Conservation (phyloP, 2,329 filamentous ascomycete species). For the Microascus cirrosus region DNA sequence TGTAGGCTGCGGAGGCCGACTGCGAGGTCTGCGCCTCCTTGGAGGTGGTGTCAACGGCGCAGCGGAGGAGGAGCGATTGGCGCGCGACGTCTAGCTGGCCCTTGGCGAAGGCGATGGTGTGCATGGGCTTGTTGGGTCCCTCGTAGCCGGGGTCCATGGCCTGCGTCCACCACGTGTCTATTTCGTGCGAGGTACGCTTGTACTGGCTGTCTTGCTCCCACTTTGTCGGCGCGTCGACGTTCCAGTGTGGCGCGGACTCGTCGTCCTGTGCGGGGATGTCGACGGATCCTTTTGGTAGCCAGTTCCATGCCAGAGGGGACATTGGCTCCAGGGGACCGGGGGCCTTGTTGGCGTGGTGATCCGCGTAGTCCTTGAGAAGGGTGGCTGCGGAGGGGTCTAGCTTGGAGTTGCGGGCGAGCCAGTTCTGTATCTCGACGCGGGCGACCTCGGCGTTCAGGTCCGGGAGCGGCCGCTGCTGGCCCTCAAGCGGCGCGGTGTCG, state of each 20-base stretch:
- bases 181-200: constrained; percentile 50
- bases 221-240: constrained; percentile 40
- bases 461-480: constrained; percentile 34
- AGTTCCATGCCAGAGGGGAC: constrained; percentile 43
- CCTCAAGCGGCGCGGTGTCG: constrained; percentile 17
- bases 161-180: constrained; percentile 54
- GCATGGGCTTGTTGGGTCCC: constrained; percentile 41
- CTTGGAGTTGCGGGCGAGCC: constrained; percentile 49
- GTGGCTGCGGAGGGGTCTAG: constrained; percentile 44
- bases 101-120: constrained; percentile 48
- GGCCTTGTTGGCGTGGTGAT: constrained; percentile 34
- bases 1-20: not conserved
- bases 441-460: constrained; percentile 42
- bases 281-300: constrained; percentile 29
- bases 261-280: constrained; percentile 25
- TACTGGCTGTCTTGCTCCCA: constrained; percentile 48
- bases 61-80: constrained; percentile 6
- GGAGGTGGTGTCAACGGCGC: constrained; percentile 2
- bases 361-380: constrained; percentile 43
- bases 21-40: constrained; percentile 26
- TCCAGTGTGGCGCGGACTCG: constrained; percentile 36
- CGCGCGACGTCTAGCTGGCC: constrained; percentile 39
- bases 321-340: constrained; percentile 38
- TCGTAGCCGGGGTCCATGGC: constrained; percentile 50
- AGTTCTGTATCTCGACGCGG: constrained; percentile 50